Evolutionary conservation across 805 yeast genomes (phyloP), one percentile per base, ranked within the genome.

Genomic region (Barnettozyma sp.): DNA sequence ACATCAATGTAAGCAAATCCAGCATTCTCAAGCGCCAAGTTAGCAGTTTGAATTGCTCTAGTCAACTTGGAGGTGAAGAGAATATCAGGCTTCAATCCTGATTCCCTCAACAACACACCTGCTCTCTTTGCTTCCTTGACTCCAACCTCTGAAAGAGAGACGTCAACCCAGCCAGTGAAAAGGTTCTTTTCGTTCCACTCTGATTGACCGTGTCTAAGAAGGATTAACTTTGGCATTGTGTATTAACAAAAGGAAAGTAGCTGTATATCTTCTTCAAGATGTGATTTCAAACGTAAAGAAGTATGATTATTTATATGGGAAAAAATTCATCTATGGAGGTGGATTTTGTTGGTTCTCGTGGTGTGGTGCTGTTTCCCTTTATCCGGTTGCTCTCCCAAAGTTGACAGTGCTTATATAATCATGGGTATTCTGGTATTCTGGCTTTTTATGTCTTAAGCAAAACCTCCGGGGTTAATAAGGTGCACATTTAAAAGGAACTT

Each of bases 151-250:
- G 90, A 78, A 62, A 88, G 76, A 58, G 75, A 70, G 52, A 86
- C 94, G 66, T 88, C 97, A 46, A 90, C 97, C 97, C 97, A 88
- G 60, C 97, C 97, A 65, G 97, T 88, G 82, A 88, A 88, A 53
- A 88, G 74, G 77, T 88, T 90, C 74, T 86, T 85, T 68, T 86
- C 95, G 68, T 88, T 88, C 97, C 97, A 88, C 66, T 85, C 97
- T 70, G 95, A 84, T 75, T 90, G 95, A 58, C 97, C 97, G 88
- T 88, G 97, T 76, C 97, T 88, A 53, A 90, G 87, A 62, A 88
- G 74, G 61, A 88, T 78, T 66, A 88, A 74, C 67, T 83, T 86
- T 57, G 70, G 68, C 70, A 65, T 65, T 58, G 44, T 42, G 29
- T n/a, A n/a, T n/a, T n/a, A n/a, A n/a, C n/a, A n/a, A n/a, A n/a